Base-by-base conservation (phyloP, 106 monocot genomes). In the Acorus calamus region DNA sequence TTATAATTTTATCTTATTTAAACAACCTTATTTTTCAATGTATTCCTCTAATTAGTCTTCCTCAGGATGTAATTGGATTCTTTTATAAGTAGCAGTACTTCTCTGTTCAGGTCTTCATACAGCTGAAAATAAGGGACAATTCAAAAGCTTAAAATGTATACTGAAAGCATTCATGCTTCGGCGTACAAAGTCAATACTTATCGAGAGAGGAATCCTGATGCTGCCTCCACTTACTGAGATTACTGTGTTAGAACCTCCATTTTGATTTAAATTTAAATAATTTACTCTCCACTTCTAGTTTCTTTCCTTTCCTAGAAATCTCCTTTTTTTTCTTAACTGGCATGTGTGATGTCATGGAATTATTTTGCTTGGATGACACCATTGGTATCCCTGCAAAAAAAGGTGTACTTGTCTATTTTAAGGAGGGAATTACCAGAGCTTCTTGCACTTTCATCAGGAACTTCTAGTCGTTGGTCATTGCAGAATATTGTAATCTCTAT, bases 91-190 rank as follows among this genome's bases (percentile, higher is more conserved):
- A 28, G 28, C 28, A 28, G 28, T 28, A 28, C 28, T 28, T 28
- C 28, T 28, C 28, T 28, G 28, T 28, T 54, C 80, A 98, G 98
- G 74, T 62, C 57, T 42, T 63, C 67, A 68, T 70, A 59, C 67
- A 50, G 61, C 49, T 60, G 74, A 62, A 56, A 67, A 14, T 47
- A 79, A 79, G 64, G 59, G 65, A 56, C 77, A 86, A 71, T 81
- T 80, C 49, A 79, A 76, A 83, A 68, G 78, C 68, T 70, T 98
- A 8, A 91, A 82, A 66, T 75, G 85, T 74, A 61, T 86, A 69
- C 58, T 98, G 45, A 85, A 62, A 68, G 98, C 88, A 73, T 92
- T 98, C 75, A 92, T 98, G 98, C 98, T 98, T 72, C 84, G 92
- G 5, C 85, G 98, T 73, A 98, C 98, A 61, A 98, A 98, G 70